Evolutionary conservation across 768 basidiomycete genomes (phyloP), one percentile per base, ranked within the genome.

Genomic region (Aureoboletus auriporus): DNA sequence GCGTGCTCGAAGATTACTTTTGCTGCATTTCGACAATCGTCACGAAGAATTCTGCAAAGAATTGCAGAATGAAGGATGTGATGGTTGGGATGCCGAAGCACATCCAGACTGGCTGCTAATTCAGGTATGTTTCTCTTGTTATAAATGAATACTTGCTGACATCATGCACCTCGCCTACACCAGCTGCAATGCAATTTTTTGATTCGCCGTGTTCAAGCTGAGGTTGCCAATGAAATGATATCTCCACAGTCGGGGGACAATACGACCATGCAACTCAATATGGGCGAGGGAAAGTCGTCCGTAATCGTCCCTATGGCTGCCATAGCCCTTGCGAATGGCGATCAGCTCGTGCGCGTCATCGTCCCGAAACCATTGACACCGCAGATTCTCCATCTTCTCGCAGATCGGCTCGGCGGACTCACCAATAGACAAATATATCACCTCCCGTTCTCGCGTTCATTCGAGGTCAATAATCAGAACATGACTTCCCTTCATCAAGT

Each of bases 261-360:
- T 44, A 69, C 70, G 0, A 55, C 67, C 8, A 59, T 74, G 12
- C 78, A 79, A 45, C 68, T 79, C 13, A 78, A 79, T 39, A 81
- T 82, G 79, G 79, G 79, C 3, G 80, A 82, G 46, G 79, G 79
- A 1, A 79, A 79, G 51, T 65, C 67, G 2, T 69, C 67, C 0
- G 68, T 69, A 9, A 69, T 79, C 28, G 68, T 78, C 6, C 78
- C 78, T 5, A 61, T 78, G 29, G 63, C 69, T 5, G 60, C 70
- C 0, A 57, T 69, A 1, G 56, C 64, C 8, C 62, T 79, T 16
- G 72, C 78, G 0, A 62, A 78, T 54, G 70, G 72, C 5, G 13
- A 63, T 2, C 68, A 58, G 29, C 64, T 79, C 3, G 70, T 71
- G 31, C 70, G 78, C 28, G 69, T 79, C 17, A 60, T 79, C 3